Evolutionary conservation across 2,329 filamentous ascomycete genomes (phyloP), one percentile per base, ranked within the genome.

Genomic region (Ilyonectria destructans): DNA sequence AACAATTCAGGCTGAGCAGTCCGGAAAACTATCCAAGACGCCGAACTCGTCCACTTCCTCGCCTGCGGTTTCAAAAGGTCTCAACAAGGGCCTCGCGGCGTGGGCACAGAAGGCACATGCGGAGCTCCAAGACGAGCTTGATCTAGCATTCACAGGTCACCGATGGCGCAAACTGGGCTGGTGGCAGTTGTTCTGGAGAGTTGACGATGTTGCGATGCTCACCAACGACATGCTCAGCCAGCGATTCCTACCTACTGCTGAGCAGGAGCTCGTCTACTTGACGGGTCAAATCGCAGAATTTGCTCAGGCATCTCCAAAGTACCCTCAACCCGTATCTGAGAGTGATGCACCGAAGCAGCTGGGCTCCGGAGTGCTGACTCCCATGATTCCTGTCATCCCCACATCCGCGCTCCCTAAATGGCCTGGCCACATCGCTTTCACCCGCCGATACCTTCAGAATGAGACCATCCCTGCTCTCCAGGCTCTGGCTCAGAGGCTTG

Each of bases 171-270:
- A 93, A 70, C 85, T 97, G 4, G 88, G 91, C 17, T 98, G 96
- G 95, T 98, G 94, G 92, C 97, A 97, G 79, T 87, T 98, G 0
- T 95, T 97, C 78, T 97, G 95, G 95, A 90, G 94, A 21, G 95
- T 96, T 26, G 96, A 98, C 77, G 96, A 98, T 75, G 94, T 98
- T 12, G 90, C 90, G 3, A 92, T 96, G 87, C 90, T 97, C 62
- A 91, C 93, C 3, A 89, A 90, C 1, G 93, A 96, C 73, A 92
- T 98, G 68, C 84, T 98, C 3, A 88, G 89, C 67, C 90, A 91
- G 70, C 87, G 89, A 7, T 98, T 97, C 84, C 87, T 99, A 4
- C 88, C 91, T 0, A 88, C 88, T 4, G 92, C 95, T 0, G 95
- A 98, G 80, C 91, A 91, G 74, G 91, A 91, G 62, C 88, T 94